Base-by-base conservation (phyloP, 257 asterid species). In the Avicennia marina region DNA sequence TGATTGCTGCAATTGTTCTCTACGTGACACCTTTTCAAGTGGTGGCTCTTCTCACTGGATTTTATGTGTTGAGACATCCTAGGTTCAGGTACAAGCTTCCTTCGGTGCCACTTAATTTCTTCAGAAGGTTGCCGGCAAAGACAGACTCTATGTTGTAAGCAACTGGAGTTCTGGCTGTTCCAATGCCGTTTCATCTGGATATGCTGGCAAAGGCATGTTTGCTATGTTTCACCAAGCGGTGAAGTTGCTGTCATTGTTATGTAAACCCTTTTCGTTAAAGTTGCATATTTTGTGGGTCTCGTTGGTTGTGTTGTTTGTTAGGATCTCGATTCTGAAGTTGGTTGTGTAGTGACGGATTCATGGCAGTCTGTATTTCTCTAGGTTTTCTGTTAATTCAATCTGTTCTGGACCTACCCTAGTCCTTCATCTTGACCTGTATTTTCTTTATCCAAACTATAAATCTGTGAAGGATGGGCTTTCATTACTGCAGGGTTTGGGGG, bases 21-120 rank as follows among this genome's bases (percentile, higher is more conserved):
- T 85, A 82, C 18, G 86, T 82, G 2, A 82, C 88, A 0, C 90
- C 95, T 4, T 85, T 85, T 39, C 90, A 82, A 41, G 81, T 85
- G 31, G 84, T 85, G 73, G 86, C 86, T 0, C 84, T 79, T 25
- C 56, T 79, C 1, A 57, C 65, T 0, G 90, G 95, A 18, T 79
- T 85, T 48, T 85, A 79, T 8, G 81, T 77, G 13, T 20, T 82
- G 57, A 73, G 95, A 40, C 95, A 82, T 72, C 91, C 95, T 0
- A 63, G 86, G 77, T 85, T 82, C 58, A 66, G 89, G 22, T 66
- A 71, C 73, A 82, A 75, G 80, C 82, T 82, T 36, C 95, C 95
- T 0, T 82, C 91, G 0, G 86, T 67, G 52, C 91, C 91, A 0
- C 79, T 82, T 2, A 85, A 78, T 52, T 85, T 79, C 84, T 82